phyloP scores from a whole-genome alignment of 2,329 filamentous ascomycete species.

The Penicillium corylophilum region DNA sequence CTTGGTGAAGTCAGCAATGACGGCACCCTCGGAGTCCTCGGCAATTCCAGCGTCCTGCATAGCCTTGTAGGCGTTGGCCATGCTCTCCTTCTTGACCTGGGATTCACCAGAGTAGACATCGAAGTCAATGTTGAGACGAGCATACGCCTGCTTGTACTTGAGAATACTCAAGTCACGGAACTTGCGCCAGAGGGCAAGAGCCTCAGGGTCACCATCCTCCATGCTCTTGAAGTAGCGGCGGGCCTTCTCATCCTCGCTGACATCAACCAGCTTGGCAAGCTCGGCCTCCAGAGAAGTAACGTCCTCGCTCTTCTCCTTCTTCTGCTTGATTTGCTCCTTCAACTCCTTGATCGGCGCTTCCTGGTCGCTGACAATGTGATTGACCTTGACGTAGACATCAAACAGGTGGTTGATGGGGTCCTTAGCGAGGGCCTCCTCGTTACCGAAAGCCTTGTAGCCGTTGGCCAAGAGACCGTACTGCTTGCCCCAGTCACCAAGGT shows the following conservation, averaged over 20 bases:
- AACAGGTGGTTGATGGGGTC: slow-evolving; percentile 66
- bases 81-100: slow-evolving; percentile 61
- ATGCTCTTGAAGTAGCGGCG: slow-evolving; percentile 67
- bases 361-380: slow-evolving; percentile 56
- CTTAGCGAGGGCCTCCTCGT: slow-evolving; percentile 57
- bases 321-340: slow-evolving; percentile 50
- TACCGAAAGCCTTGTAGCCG: slow-evolving; percentile 62
- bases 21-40: slow-evolving; percentile 64
- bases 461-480: slow-evolving; percentile 65
- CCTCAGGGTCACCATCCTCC: slow-evolving; percentile 61
- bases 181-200: slow-evolving; percentile 61
- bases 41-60: slow-evolving; percentile 62
- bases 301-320: slow-evolving; percentile 51
- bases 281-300: slow-evolving; percentile 50
- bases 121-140: slow-evolving; percentile 63
- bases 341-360: slow-evolving; percentile 57
- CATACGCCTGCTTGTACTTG: slow-evolving; percentile 64
- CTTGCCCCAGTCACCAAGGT: slow-evolving; percentile 68
- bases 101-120: slow-evolving; percentile 70
- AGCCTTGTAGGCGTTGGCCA: slow-evolving; percentile 58
- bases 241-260: slow-evolving; percentile 60
- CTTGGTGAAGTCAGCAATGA: slow-evolving; percentile 68
- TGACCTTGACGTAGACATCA: slow-evolving; percentile 66
- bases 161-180: slow-evolving; percentile 65
- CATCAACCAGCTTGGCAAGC: slow-evolving; percentile 50